A percentile compares a stretch with the other conserved stretches of the same genome.
phyloP scores from a whole-genome alignment of 2,329 filamentous ascomycete genomes.

The Aspergillus transmontanensis region DNA sequence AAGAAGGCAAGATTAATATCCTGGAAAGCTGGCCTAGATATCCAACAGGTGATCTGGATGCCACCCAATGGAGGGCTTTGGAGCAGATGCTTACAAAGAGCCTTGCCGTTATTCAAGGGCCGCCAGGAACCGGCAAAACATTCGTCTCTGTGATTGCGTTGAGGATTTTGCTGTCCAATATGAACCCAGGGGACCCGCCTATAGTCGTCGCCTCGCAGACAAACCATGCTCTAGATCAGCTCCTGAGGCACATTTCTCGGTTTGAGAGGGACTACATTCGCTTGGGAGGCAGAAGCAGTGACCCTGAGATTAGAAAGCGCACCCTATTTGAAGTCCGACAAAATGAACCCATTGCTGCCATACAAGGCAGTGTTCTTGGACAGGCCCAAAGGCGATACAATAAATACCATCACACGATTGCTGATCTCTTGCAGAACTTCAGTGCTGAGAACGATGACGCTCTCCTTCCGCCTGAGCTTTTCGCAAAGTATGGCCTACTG shows the following conservation, averaged over 20 bases:
- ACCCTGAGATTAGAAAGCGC: slow-evolving; percentile 64
- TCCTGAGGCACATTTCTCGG: slow-evolving; percentile 65
- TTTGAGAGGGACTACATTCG: slow-evolving; percentile 67
- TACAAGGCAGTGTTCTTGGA: slow-evolving; percentile 45
- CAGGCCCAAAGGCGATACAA: slow-evolving; percentile 47
- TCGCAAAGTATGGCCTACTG: slow-evolving; percentile 61
- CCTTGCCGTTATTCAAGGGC: slow-evolving; percentile 79
- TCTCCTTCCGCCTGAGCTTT: slow-evolving; percentile 56
- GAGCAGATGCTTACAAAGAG: slow-evolving; percentile 70
- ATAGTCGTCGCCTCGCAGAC: slow-evolving; percentile 84
- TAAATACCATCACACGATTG: slow-evolving; percentile 45
- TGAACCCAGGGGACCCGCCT: slow-evolving; percentile 59
- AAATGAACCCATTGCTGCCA: slow-evolving; percentile 29
- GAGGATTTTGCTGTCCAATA: slow-evolving; percentile 64
- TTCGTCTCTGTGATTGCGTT: slow-evolving; percentile 76
- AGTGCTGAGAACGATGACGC: slow-evolving; percentile 34
- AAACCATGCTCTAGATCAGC: slow-evolving; percentile 86
- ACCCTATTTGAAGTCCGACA: slow-evolving; percentile 66
- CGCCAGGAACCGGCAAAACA: slow-evolving; percentile 80
- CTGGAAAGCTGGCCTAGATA: slow-evolving; percentile 56
- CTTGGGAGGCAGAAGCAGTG: slow-evolving; percentile 70
- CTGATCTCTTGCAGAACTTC: slow-evolving; percentile 48
- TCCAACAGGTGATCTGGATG: slow-evolving; percentile 59
- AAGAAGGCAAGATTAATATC: slow-evolving; percentile 54
- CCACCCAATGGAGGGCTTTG: slow-evolving; percentile 70